A percentile compares a stretch with the other conserved stretches of the same genome.
Evolutionary conservation across 768 basidiomycete genomes (phyloP).

Genomic region (Lyophyllum atratum): DNA sequence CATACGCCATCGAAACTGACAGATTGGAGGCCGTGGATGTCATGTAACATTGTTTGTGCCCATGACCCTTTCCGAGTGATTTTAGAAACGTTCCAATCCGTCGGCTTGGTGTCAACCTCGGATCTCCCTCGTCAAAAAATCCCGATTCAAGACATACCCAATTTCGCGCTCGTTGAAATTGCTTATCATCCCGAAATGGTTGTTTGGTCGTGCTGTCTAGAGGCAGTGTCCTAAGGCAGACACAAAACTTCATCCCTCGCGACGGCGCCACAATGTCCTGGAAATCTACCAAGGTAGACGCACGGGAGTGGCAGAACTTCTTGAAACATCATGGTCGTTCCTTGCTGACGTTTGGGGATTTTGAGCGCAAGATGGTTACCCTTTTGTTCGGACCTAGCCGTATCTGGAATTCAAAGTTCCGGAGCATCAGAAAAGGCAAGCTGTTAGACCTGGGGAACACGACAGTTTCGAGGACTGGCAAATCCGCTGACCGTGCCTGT

Average conservation of each 20-base stretch:
- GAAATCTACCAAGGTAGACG: conserved; percentile 30
- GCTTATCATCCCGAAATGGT: conserved; percentile 12
- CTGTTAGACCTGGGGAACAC: conserved; percentile 38
- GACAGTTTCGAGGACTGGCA: conserved; percentile 48
- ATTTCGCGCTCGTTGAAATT: conserved; percentile 30
- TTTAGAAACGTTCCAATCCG: conserved; percentile 2
- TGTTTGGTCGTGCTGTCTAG: conserved; percentile 11
- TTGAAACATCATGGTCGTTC: conserved; percentile 37
- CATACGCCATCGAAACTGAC: conserved; percentile 15
- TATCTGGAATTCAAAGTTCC: conserved; percentile 52
- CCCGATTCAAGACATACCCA: conserved; percentile 5
- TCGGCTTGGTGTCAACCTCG: conserved; percentile 11
- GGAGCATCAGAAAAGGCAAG: conserved; percentile 45
- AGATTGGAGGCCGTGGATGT: conserved; percentile 12
- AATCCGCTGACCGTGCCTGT: conserved; percentile 47
- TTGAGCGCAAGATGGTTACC: conserved; percentile 36
- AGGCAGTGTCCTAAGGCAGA: conserved; percentile 10
- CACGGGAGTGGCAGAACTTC: conserved; percentile 21
- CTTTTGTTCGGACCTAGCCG: conserved; percentile 49
- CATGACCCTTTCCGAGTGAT: conserved; percentile 4
- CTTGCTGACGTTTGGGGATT: conserved; percentile 33
- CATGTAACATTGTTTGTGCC: background rate
- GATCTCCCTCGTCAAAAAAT: conserved; percentile 2
- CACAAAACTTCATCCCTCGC: conserved; percentile 11
- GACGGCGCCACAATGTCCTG: conserved; percentile 33